Evolutionary conservation across 1,284 basidiomycete genomes (phyloP).

Genomic region (Xerocomus nothofagi): DNA sequence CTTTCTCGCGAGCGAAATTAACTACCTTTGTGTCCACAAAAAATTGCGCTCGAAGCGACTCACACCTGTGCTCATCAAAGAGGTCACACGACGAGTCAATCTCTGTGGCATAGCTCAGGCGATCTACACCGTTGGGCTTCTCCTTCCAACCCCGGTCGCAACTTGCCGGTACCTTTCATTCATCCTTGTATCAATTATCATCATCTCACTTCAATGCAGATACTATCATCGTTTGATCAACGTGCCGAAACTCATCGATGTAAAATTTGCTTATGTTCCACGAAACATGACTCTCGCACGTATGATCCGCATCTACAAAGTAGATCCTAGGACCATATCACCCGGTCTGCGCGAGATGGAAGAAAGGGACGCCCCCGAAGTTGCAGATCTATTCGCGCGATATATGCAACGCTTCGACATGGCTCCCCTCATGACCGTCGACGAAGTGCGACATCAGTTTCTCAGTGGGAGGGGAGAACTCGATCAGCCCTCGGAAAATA

Average conservation of each 20-base stretch:
- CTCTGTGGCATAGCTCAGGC: conserved; percentile 94
- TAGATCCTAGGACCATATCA: conserved; percentile 55
- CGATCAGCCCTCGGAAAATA: conserved; percentile 46
- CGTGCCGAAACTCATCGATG: conserved; percentile 88
- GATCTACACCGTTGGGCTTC: conserved; percentile 92
- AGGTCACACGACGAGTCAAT: conserved; percentile 93
- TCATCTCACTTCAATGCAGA: conserved; percentile 39
- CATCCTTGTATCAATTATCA: background rate
- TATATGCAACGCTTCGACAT: conserved; percentile 91
- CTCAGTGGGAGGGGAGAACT: conserved; percentile 81
- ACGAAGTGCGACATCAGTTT: conserved; percentile 88
- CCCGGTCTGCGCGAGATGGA: conserved; percentile 87
- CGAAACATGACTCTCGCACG: conserved; percentile 84
- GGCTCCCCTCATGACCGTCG: conserved; percentile 73
- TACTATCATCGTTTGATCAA: conserved; percentile 96
- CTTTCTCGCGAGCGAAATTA: conserved; percentile 86
- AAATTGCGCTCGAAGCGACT: conserved; percentile 95
- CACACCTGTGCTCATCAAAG: conserved; percentile 96
- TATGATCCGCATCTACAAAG: conserved; percentile 74
- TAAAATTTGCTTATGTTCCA: conserved; percentile 87
- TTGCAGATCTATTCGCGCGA: conserved; percentile 71
- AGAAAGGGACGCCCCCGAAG: conserved; percentile 71
- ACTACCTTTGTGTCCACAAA: conserved; percentile 98
- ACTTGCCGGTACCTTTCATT: conserved; percentile 64
- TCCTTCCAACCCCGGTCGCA: conserved; percentile 88